phyloP scores from a whole-genome alignment of 192 early-diverging fungal genomes.

The Rhizoclosmatium globosum region DNA sequence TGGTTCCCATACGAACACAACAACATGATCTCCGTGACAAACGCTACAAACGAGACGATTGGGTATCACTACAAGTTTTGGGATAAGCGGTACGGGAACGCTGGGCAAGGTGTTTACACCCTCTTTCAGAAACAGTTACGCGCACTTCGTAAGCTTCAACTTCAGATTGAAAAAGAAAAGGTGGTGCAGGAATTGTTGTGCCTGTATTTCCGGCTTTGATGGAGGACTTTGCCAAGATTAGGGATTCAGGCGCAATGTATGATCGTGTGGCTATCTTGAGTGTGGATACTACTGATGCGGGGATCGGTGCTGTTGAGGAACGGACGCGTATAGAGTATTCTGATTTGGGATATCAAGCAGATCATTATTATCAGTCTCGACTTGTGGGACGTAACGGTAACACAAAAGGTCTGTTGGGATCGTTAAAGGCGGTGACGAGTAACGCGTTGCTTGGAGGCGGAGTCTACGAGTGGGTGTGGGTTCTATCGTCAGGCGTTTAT shows the following conservation, averaged over 20 bases:
- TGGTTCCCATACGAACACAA: not conserved
- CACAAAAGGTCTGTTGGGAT: not conserved
- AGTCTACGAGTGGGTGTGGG: conserved; percentile 11
- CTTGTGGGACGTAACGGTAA: not conserved
- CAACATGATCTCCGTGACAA: not conserved
- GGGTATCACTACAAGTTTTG: conserved; percentile 10
- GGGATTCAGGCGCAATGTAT: not conserved
- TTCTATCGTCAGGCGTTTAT: not conserved
- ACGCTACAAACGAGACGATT: not conserved
- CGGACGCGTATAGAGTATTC: not conserved
- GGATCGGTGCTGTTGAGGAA: not conserved
- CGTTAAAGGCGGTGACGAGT: not conserved
- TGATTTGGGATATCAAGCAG: not conserved
- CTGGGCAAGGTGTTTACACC: not conserved
- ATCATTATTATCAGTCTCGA: not conserved
- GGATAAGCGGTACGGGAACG: not conserved
- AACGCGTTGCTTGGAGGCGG: not conserved
- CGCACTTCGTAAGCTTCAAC: not conserved
- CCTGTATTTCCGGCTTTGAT: not conserved
- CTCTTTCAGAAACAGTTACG: not conserved
- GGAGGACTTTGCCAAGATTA: not conserved
- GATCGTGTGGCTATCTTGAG: not conserved
- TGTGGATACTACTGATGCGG: not conserved
- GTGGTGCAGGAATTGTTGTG: not conserved
- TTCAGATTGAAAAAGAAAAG: not conserved